Percentiles rank a stretch among this genome's conserved stretches.
Evolutionary conservation across 768 basidiomycete species (phyloP).

Genomic region (Suillus tomentosus): DNA sequence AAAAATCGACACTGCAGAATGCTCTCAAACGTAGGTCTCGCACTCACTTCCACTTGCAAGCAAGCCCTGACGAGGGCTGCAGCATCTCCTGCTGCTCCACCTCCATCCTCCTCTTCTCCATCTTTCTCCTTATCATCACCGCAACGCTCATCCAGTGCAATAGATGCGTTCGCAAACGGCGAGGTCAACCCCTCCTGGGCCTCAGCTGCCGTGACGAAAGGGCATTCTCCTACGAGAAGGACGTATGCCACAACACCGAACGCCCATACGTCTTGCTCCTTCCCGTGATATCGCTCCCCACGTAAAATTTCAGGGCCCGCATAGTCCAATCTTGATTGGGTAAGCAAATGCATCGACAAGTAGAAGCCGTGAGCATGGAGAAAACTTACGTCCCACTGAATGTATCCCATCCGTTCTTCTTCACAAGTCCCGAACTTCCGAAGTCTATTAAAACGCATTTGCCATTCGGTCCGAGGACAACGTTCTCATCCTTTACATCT

Average conservation of each 20-base stretch:
- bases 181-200: constrained; percentile 83
- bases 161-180: constrained; percentile 74
- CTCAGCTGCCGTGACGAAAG: constrained; percentile 88
- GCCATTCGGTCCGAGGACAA: constrained; percentile 78
- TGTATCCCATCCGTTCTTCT: constrained; percentile 85
- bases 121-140: constrained; percentile 70
- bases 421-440: constrained; percentile 87
- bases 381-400: constrained; percentile 87
- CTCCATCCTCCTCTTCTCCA: constrained; percentile 80
- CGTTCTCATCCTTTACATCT: constrained; percentile 98
- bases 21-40: constrained; percentile 84
- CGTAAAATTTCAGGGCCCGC: constrained; percentile 96
- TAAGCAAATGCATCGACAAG: constrained; percentile 17
- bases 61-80: constrained; percentile 83
- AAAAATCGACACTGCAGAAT: constrained; percentile 83
- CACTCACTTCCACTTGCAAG: constrained; percentile 73
- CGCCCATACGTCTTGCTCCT: constrained; percentile 98
- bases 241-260: constrained; percentile 97
- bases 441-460: constrained; percentile 95
- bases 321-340: constrained; percentile 72
- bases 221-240: constrained; percentile 88
- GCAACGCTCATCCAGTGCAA: constrained; percentile 79
- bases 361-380: not conserved
- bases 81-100: constrained; percentile 82
- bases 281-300: constrained; percentile 92